Percentiles rank a stretch among this genome's conserved stretches.
phyloP scores from a whole-genome alignment of 208 protist species.

The Wallacemonas rigidus region DNA sequence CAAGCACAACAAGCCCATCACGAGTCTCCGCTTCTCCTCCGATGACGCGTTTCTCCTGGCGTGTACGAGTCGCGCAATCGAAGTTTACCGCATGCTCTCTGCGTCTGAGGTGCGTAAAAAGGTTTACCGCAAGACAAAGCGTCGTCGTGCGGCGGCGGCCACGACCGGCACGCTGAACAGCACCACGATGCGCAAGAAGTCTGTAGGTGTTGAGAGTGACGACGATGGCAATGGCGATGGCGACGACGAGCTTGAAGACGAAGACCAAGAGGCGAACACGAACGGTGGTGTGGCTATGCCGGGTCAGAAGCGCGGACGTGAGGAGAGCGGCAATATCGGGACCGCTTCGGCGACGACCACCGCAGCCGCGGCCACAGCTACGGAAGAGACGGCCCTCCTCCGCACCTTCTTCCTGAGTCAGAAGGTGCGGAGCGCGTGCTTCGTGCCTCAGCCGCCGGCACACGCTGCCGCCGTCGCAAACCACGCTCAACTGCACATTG shows the following conservation, averaged over 20 bases:
- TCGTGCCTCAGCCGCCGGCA: conserved; percentile 47
- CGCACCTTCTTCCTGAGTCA: conserved; percentile 80
- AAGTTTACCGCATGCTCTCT: conserved; percentile 77
- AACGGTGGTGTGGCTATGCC: conserved; percentile 6
- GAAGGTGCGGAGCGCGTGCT: conserved; percentile 81
- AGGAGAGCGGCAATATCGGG: conserved; percentile 15
- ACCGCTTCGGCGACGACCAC: not conserved
- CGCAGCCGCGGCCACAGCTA: conserved; percentile 35
- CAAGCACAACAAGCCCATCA: conserved; percentile 84
- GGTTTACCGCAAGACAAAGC: conserved; percentile 72
- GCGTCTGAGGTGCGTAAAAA: conserved; percentile 77
- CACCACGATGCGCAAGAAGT: too few relatives aligned
- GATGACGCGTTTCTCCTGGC: conserved; percentile 74
- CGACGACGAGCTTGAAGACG: conserved; percentile 16
- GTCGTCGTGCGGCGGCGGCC: conserved; percentile 23
- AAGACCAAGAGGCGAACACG: conserved; percentile 13
- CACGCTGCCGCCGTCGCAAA: conserved; percentile 7
- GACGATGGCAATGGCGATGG: conserved; percentile 18
- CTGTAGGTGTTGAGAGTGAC: too few relatives aligned
- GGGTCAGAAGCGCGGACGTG: conserved; percentile 12
- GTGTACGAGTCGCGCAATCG: conserved; percentile 84
- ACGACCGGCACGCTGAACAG: too few relatives aligned
- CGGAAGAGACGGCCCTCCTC: conserved; percentile 69
- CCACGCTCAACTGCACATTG: conserved; percentile 62
- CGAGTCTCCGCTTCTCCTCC: conserved; percentile 60